Percentiles rank a stretch among this genome's conserved stretches.
Evolutionary conservation across 768 basidiomycete species (phyloP).

Genomic region (Cantharellus anzutake): DNA sequence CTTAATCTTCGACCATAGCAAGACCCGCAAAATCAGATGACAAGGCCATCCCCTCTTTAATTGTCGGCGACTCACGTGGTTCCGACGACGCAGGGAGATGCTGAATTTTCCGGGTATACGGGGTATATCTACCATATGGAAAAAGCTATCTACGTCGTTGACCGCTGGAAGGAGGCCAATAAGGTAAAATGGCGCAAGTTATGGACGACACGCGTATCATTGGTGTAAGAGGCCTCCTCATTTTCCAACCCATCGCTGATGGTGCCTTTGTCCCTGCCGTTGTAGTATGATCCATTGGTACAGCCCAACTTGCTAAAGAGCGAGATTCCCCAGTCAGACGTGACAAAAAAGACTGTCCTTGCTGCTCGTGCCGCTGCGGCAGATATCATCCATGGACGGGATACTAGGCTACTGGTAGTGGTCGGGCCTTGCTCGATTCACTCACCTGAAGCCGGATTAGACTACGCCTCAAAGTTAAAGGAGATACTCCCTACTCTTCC

Average conservation of each 20-base stretch:
- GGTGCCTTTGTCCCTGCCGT: no score
- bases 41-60: no score
- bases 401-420: conserved; percentile 74
- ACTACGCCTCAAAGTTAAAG: conserved; percentile 59
- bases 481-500: conserved; percentile 37
- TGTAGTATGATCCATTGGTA: conserved; percentile 82
- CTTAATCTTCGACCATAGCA: no score
- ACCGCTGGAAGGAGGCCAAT: no score
- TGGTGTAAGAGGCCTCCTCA: background rate
- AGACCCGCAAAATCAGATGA: no score
- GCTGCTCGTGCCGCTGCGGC: conserved; percentile 62
- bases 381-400: conserved; percentile 61
- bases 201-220: background rate
- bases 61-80: no score
- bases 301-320: conserved; percentile 82
- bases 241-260: no score
- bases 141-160: no score
- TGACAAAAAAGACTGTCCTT: conserved; percentile 58
- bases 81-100: no score
- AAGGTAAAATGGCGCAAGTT: no score
- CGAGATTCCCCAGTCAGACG: conserved; percentile 50
- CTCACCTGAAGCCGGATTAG: conserved; percentile 63
- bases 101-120: no score
- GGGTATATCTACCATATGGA: no score
- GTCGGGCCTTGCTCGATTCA: conserved; percentile 97